phyloP scores from a whole-genome alignment of 2,329 filamentous ascomycete species.

The Epichloe scottii region DNA sequence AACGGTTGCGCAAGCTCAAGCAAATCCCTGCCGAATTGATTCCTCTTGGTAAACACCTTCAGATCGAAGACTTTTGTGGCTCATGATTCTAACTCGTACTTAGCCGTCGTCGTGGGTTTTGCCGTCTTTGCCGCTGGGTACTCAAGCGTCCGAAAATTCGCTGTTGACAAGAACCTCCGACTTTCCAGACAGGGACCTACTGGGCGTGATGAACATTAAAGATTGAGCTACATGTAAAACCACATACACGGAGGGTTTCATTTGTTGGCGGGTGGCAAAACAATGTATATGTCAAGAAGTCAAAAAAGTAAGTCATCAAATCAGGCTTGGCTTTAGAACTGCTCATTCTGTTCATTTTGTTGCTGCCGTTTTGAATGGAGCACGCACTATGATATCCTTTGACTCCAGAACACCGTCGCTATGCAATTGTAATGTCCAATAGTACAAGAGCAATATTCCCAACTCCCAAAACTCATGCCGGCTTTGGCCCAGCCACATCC shows the following conservation, averaged over 20 bases:
- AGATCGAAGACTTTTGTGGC: not conserved
- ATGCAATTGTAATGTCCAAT: slow-evolving; percentile 25
- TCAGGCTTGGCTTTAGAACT: slow-evolving; percentile 4
- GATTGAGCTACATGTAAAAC: slow-evolving; percentile 1
- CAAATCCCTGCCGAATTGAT: slow-evolving; percentile 88
- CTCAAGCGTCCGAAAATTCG: slow-evolving; percentile 70
- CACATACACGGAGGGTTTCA: slow-evolving; percentile 2
- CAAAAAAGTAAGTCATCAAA: slow-evolving; percentile 7
- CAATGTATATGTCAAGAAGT: slow-evolving; percentile 10
- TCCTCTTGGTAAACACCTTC: slow-evolving; percentile 59
- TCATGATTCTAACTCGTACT: not conserved
- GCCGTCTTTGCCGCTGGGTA: slow-evolving; percentile 72
- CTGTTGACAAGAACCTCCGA: slow-evolving; percentile 84
- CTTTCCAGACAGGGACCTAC: slow-evolving; percentile 55
- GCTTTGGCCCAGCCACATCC: slow-evolving; percentile 86
- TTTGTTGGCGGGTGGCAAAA: slow-evolving; percentile 4
- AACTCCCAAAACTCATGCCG: slow-evolving; percentile 37
- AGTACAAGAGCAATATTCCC: slow-evolving; percentile 7
- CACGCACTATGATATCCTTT: slow-evolving; percentile 10
- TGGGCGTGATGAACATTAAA: slow-evolving; percentile 23
- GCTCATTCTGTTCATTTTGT: slow-evolving; percentile 10
- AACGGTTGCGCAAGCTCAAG: slow-evolving; percentile 82
- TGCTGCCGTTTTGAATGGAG: slow-evolving; percentile 8
- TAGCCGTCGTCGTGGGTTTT: slow-evolving; percentile 78
- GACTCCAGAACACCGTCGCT: slow-evolving; percentile 32